Percentiles rank a stretch among this genome's conserved stretches.
These are phyloP conservation scores for Aspergillus arachidicola DNA, from an alignment of 2,329 filamentous ascomycete genomes.

Conservation along the genomic window DNA sequence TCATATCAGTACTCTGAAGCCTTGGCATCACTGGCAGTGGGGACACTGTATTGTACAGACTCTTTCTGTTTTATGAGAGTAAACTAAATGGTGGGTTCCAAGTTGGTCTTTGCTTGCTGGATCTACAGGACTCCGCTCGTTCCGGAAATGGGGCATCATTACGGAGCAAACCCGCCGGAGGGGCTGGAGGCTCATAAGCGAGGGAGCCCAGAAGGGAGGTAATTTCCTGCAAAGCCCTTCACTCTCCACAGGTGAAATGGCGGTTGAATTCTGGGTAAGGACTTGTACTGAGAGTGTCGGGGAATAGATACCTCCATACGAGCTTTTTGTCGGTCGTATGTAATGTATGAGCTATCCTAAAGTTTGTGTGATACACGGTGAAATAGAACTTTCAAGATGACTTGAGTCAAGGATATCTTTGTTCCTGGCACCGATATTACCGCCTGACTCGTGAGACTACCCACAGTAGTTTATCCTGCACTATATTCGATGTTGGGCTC, in stretches of 20 bases:
- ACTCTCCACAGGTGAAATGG: neutral
- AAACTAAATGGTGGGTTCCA: conserved; percentile 9
- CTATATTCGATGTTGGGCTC: neutral
- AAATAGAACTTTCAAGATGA: neutral
- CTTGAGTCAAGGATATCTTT: neutral
- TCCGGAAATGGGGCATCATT: conserved; percentile 5
- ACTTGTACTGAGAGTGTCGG: neutral
- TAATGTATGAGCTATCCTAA: neutral
- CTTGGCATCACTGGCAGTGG: neutral
- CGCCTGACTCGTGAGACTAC: neutral
- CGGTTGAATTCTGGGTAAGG: neutral
- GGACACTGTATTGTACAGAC: neutral
- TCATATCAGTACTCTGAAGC: neutral
- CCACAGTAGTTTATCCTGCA: neutral
- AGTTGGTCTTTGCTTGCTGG: conserved; percentile 15
- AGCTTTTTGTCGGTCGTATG: neutral
- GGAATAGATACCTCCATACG: neutral
- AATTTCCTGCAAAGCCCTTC: neutral
- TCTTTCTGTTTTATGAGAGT: conserved; percentile 4
- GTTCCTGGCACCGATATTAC: neutral
- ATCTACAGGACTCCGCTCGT: conserved; percentile 16
- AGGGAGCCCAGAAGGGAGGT: neutral
- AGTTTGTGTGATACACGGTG: neutral
- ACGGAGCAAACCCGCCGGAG: neutral
- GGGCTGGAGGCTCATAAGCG: neutral